phyloP scores from a whole-genome alignment of 768 basidiomycete species.

The Galerina marginata region DNA sequence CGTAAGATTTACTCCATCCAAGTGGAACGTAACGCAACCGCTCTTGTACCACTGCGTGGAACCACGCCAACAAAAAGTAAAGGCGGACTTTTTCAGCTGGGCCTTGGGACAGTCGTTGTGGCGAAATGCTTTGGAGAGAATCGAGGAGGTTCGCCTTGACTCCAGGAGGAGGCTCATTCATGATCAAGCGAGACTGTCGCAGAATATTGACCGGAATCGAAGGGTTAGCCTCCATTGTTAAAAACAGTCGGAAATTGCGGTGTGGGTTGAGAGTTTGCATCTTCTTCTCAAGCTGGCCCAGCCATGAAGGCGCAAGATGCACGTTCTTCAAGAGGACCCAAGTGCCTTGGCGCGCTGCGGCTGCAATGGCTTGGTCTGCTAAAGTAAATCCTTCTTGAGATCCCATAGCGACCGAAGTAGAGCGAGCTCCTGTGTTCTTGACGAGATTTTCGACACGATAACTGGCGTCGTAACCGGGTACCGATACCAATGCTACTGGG shows the following conservation, averaged over 20 bases:
- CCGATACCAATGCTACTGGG: constrained; percentile 89
- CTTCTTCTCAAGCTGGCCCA: constrained; percentile 95
- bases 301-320: constrained; percentile 94
- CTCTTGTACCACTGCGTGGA: constrained; percentile 98
- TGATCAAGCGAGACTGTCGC: constrained; percentile 92
- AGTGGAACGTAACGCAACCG: constrained; percentile 94
- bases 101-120: constrained; percentile 77
- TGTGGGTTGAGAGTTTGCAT: constrained; percentile 90
- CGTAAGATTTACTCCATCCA: constrained; percentile 96
- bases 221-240: constrained; percentile 97
- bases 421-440: constrained; percentile 75
- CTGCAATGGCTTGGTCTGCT: constrained; percentile 94
- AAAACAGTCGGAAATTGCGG: constrained; percentile 92
- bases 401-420: constrained; percentile 95
- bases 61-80: constrained; percentile 98
- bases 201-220: constrained; percentile 96
- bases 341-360: constrained; percentile 89
- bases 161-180: constrained; percentile 98
- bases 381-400: constrained; percentile 96
- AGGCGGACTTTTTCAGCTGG: constrained; percentile 92
- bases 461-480: constrained; percentile 98
- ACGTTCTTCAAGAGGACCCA: constrained; percentile 99
- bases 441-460: constrained; percentile 92
- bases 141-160: constrained; percentile 96
- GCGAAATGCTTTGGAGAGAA: constrained; percentile 76